Conservation (phyloP, 176 grass and related monocot species). For the Cocos nucifera region DNA sequence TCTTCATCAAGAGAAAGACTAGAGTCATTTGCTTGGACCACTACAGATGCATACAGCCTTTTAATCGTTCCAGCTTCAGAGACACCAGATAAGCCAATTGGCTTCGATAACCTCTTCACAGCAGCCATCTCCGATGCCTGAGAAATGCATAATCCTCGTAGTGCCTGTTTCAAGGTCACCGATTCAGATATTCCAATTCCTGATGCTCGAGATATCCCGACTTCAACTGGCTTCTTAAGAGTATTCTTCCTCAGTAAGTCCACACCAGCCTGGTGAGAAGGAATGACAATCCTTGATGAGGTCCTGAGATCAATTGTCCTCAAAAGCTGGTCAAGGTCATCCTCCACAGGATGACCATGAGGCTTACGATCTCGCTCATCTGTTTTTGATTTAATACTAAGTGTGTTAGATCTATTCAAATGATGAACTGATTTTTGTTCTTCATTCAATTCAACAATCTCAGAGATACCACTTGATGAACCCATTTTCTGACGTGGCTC, state of each 20-base stretch:
- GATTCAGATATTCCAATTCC: conserved; percentile 82
- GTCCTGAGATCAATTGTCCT: conserved; percentile 64
- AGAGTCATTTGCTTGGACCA: conserved; percentile 33
- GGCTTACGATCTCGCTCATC: conserved; percentile 32
- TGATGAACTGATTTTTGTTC: conserved; percentile 30
- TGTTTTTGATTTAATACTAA: conserved; percentile 64
- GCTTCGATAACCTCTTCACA: conserved; percentile 63
- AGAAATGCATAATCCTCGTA: conserved; percentile 91
- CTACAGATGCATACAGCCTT: conserved; percentile 48
- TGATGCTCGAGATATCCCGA: conserved; percentile 48
- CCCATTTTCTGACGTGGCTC: conserved; percentile 26
- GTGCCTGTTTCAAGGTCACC: conserved; percentile 74
- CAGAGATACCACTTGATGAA: conserved; percentile 55
- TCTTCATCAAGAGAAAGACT: conserved; percentile 23
- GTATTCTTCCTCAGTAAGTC: conserved; percentile 51
- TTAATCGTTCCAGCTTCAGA: conserved; percentile 54
- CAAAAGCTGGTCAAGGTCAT: conserved; percentile 62
- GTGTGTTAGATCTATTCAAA: conserved; percentile 32
- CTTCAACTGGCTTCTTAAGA: conserved; percentile 40
- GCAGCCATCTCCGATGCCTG: conserved; percentile 98
- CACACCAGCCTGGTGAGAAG: conserved; percentile 2
- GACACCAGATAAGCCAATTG: conserved; percentile 17
- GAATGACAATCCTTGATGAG: conserved; percentile 28
- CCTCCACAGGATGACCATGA: conserved; percentile 41
- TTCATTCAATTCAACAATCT: conserved; percentile 78